phyloP scores from a whole-genome alignment of 805 yeast species.

The Saturnispora halmiae region DNA sequence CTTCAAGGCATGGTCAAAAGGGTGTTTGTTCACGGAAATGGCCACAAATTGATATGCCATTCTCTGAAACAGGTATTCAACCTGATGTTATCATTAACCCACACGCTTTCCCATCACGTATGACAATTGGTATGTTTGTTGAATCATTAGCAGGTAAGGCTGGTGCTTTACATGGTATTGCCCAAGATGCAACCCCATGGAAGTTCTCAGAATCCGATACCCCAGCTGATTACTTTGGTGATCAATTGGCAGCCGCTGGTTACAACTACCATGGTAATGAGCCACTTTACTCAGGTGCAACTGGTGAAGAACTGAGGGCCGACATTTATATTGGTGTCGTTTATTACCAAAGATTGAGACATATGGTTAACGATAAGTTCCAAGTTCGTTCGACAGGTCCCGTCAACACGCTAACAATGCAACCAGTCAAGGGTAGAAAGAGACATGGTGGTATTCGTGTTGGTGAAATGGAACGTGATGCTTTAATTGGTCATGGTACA shows the following conservation, averaged over 20 bases:
- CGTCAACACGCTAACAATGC: slow-evolving; percentile 93
- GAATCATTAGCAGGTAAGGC: slow-evolving; percentile 98
- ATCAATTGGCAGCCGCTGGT: slow-evolving; percentile 79
- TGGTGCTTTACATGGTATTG: slow-evolving; percentile 95
- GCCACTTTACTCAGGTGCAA: slow-evolving; percentile 97
- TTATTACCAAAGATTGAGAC: slow-evolving; percentile 95
- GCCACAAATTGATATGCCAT: slow-evolving; percentile 97
- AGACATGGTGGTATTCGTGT: slow-evolving; percentile 99
- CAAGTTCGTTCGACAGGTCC: slow-evolving; percentile 99
- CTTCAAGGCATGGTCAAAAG: slow-evolving; percentile 96
- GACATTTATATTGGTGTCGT: slow-evolving; percentile 97
- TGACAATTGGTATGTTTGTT: slow-evolving; percentile 99
- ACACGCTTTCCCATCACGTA: slow-evolving; percentile 99
- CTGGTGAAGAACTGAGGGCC: slow-evolving; percentile 94
- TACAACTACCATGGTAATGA: slow-evolving; percentile 97
- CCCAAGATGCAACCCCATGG: slow-evolving; percentile 98
- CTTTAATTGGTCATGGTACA: slow-evolving; percentile 96
- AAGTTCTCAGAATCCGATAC: slow-evolving; percentile 83
- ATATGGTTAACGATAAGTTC: slow-evolving; percentile 99
- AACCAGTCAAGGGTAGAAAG: slow-evolving; percentile 98
- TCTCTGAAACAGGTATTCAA: slow-evolving; percentile 90
- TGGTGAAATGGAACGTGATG: slow-evolving; percentile 99
- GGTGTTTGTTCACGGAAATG: slow-evolving; percentile 98
- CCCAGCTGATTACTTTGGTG: slow-evolving; percentile 96
- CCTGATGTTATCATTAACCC: slow-evolving; percentile 98